phyloP scores from a whole-genome alignment of 106 monocot genomes.

The Dendrobium catenatum region DNA sequence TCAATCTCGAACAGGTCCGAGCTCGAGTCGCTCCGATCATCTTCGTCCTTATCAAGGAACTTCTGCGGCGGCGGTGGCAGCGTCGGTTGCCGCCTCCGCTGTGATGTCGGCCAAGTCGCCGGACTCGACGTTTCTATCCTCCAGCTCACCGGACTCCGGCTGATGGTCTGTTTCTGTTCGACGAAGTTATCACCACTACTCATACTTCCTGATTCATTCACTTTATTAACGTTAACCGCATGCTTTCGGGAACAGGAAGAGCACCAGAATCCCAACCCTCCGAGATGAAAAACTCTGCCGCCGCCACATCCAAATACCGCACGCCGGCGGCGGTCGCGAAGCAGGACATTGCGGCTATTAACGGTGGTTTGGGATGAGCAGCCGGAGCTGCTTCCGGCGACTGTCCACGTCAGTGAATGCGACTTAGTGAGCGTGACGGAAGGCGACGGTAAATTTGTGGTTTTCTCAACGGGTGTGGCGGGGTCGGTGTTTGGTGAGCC shows the following conservation, averaged over 20 bases:
- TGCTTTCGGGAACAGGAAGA: conserved; percentile 31
- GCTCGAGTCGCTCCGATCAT: conserved; percentile 46
- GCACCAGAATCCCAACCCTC: conserved; percentile 6
- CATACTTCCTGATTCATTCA: no score
- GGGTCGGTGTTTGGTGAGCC: not conserved
- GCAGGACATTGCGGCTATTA: conserved; percentile 29
- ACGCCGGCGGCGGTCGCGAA: conserved; percentile 2
- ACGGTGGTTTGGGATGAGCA: conserved; percentile 7
- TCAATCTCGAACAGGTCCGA: conserved; percentile 82
- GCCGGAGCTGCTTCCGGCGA: conserved; percentile 13
- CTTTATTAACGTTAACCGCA: conserved; percentile 15
- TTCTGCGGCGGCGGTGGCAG: not conserved
- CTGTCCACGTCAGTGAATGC: not conserved
- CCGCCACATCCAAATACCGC: not conserved
- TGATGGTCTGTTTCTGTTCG: not conserved
- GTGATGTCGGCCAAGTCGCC: not conserved
- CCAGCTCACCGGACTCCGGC: not conserved
- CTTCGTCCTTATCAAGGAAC: conserved; percentile 12
- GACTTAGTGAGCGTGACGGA: not conserved
- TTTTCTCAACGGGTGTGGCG: not conserved
- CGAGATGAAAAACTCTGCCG: not conserved
- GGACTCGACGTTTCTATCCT: not conserved
- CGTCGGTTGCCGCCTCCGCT: not conserved
- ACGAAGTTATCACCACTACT: not conserved
- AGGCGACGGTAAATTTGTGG: not conserved